phyloP scores from a whole-genome alignment of 164 flowering plant species.

The Aristolochia fimbriata region DNA sequence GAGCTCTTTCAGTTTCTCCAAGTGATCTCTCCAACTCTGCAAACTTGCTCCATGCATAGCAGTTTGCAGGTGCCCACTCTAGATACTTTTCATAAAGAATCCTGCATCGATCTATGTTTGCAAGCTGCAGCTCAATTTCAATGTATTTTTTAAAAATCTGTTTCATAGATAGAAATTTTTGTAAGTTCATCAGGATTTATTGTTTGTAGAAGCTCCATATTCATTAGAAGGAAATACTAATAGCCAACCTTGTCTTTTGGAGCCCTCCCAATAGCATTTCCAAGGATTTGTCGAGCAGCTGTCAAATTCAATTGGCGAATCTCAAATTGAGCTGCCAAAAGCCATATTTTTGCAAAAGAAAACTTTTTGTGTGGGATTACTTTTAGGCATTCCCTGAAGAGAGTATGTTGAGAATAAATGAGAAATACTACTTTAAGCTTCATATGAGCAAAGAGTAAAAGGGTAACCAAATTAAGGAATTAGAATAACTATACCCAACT shows the following conservation, averaged over 20 bases:
- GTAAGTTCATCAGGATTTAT: neutral
- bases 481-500: too few species aligned
- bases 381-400: constrained; percentile 63
- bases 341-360: constrained; percentile 90
- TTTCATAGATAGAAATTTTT: constrained; percentile 5
- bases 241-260: constrained; percentile 84
- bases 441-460: neutral
- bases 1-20: constrained; percentile 72
- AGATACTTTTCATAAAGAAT: constrained; percentile 78
- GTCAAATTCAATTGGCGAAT: constrained; percentile 73
- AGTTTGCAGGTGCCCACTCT: constrained; percentile 92
- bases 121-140: constrained; percentile 85
- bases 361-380: constrained; percentile 79
- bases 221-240: too few species aligned
- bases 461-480: neutral
- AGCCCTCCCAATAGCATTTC: constrained; percentile 87
- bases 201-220: neutral
- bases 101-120: constrained; percentile 76
- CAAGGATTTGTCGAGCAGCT: constrained; percentile 64
- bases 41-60: constrained; percentile 95
- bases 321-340: constrained; percentile 91
- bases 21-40: constrained; percentile 77
- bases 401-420: neutral
- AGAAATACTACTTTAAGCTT: neutral
- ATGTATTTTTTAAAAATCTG: constrained; percentile 95